phyloP scores from a whole-genome alignment of 176 grass and related monocot species.

The Oryza coarctata region DNA sequence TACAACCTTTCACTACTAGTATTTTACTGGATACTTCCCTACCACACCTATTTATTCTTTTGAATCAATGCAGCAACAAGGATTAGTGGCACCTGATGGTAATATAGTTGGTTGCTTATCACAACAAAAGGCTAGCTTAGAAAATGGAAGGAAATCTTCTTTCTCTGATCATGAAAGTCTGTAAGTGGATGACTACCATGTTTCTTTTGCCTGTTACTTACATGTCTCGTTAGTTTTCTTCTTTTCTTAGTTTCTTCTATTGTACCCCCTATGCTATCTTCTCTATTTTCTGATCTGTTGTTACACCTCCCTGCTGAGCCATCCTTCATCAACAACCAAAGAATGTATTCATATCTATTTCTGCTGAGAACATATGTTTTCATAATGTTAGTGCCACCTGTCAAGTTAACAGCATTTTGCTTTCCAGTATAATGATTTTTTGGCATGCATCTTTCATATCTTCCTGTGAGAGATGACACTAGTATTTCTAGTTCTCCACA shows the following conservation, averaged over 20 bases:
- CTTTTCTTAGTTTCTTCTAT: constrained; percentile 23
- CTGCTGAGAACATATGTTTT: not conserved
- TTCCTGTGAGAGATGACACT: constrained; percentile 4
- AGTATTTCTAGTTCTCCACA: constrained; percentile 13
- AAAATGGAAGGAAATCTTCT: constrained; percentile 75
- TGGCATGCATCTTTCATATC: constrained; percentile 22
- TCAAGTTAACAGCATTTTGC: not conserved
- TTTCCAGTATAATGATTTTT: not conserved
- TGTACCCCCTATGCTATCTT: not conserved
- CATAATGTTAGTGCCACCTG: not conserved
- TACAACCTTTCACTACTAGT: not conserved
- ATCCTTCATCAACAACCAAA: not conserved
- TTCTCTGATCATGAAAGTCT: constrained; percentile 86
- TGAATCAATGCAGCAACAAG: constrained; percentile 55
- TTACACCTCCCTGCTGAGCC: not conserved
- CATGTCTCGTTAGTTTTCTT: constrained; percentile 7
- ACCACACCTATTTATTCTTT: constrained; percentile 27
- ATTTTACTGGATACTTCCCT: not conserved
- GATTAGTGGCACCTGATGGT: constrained; percentile 38
- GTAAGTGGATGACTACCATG: constrained; percentile 55
- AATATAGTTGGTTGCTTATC: constrained; percentile 47
- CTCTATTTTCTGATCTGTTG: not conserved
- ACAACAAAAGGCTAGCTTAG: constrained; percentile 41
- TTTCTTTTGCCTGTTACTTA: constrained; percentile 27
- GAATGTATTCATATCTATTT: not conserved